Evolutionary conservation across 148 eudicot genomes (phyloP), one percentile per base, ranked within the genome.

Genomic region (Vaccinium darrowii): DNA sequence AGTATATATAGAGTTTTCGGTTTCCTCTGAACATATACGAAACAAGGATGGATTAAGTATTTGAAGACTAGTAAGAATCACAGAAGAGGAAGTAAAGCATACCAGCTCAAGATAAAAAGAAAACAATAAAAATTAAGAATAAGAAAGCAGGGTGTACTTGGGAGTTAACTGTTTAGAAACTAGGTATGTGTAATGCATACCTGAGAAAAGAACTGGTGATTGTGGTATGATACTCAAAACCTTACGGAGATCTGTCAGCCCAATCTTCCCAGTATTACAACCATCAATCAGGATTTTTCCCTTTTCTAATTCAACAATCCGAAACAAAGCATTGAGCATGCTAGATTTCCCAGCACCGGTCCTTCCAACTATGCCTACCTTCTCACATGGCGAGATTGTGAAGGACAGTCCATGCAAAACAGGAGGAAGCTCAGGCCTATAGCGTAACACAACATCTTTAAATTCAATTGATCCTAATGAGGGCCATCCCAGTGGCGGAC

Each of bases 321-420:
- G 86, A 56, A 51, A 51, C 47, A 94, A 90, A 18, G 95, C 95
- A 87, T 93, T 94, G 50, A 93, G 88, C 90, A 94, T 88, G 85
- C 93, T 94, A 36, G 98, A 93, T 86, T 94, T 94, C 74, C 97
- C 98, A 60, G 95, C 94, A 33, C 97, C 97, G 2, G 97, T 94
- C 85, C 97, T 90, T 63, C 97, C 97, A 65, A 92, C 94, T 80
- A 94, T 88, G 51, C 95, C 97, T 36, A 92, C 91, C 77, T 94
- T 94, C 54, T 92, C 91, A 54, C 88, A 82, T 8, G 94, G 94
- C 81, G 83, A 82, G 33, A 94, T 89, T 72, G 81, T 82, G 63
- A 94, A 89, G 36, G 95, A 87, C 69, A 93, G 43, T 15, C 98
- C 98, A 88, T 84, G 90, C 79, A 88, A 82, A 36, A 87, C 88